Evolutionary conservation across 495 filamentous ascomycete genomes (phyloP), one percentile per base, ranked within the genome.

Genomic region (Trichoderma asperelloides): DNA sequence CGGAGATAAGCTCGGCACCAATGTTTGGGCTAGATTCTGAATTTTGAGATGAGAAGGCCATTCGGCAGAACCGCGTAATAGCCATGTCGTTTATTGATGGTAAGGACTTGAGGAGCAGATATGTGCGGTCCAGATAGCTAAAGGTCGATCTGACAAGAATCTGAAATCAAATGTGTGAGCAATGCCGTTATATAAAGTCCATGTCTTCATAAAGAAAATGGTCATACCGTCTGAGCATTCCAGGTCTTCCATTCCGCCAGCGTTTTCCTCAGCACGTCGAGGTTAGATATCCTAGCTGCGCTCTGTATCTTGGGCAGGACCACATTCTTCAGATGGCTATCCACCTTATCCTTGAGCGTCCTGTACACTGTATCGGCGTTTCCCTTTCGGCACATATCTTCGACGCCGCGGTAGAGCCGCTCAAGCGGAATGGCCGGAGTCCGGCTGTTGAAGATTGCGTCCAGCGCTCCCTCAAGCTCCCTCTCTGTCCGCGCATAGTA

Each of bases 61-160:
- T 87, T 82, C 74, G 84, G 77, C 73, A 82, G 78, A 79, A 96
- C 80, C 71, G 83, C 70, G 70, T 70, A 64, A 85, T 83, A 23
- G 78, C 79, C 74, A 85, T 78, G 70, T 87, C 86, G 69, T 86
- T 81, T 16, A 90, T 77, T 3, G 40, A 47, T 30, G 55, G 25
- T 21, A 60, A 30, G 3, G 64, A 65, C 67, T 78, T 80, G 41
- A 69, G 65, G 1, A 97, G 79, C 25, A 98, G 84, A 74, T 91
- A 97, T 5, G 92, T 91, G 67, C 95, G 87, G 72, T 98, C 94
- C 66, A 98, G 81, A 69, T 93, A 97, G 72, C 90, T 93, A 79
- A 96, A 98, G 39, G 97, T 88, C 68, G 87, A 92, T 66, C 91
- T 84, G 64, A 98, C 82, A 23, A 85, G 88, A 47, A 85, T 83